Base-by-base conservation (phyloP, 352 stramenopile species). In the Pythium aquatile region DNA sequence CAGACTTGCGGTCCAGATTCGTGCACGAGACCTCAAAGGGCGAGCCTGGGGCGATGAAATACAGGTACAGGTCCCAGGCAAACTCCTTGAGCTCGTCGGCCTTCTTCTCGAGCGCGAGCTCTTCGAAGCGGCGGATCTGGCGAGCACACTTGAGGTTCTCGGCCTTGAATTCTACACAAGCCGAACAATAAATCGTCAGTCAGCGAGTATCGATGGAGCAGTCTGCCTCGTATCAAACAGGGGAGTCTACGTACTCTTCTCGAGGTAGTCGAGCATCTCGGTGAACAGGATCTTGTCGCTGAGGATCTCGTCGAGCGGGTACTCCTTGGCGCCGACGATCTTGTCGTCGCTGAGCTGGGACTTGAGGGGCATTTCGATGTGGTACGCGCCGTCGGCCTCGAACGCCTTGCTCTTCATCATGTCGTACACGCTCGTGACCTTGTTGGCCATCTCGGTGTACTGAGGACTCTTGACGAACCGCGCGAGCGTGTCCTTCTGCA, bases 211-310 rank as follows among this genome's bases (percentile, higher is more conserved):
- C 20, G 20, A 24, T 24, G 20, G 20, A 24, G 20, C 20, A 24
- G 20, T 24, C 20, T 24, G 20, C 20, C 20, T 24, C 20, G 20
- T 24, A 24, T 24, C 20, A 24, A 24, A 24, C 20, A 28, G 32
- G 28, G 6, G 20, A 24, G 20, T 24, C 20, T 7, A 69, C 80
- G 53, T 61, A 94, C 85, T 91, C 55, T 94, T 94, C 59, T 92
- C 82, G 51, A 94, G 78, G 70, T 91, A 94, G 61, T 90, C 81
- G 61, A 92, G 81, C 81, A 94, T 91, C 66, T 94, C 85, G 42
- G 68, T 73, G 65, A 94, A 94, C 13, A 92, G 68, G 54, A 92
- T 90, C 70, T 88, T 89, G 73, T 94, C 85, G 47, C 69, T 68
- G 48, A 92, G 75, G 63, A 92, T 94, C 44, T 91, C 80, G 62